These are phyloP conservation scores for Colletotrichum orchidophilum DNA, from an alignment of 2,329 filamentous ascomycete genomes.

Conservation along the genomic window DNA sequence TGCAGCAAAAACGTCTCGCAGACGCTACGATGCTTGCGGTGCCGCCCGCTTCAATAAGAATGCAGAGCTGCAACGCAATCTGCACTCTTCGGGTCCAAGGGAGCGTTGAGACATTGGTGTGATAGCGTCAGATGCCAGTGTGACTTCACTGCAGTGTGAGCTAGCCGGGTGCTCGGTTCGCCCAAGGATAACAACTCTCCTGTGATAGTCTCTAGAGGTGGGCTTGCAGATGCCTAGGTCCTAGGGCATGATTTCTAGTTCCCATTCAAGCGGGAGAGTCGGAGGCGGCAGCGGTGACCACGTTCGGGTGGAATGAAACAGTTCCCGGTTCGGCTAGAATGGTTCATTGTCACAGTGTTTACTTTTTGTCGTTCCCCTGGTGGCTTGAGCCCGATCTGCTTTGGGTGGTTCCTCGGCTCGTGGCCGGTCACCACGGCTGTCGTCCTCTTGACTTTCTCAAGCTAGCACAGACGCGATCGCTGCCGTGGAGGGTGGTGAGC, in stretches of 20 bases:
- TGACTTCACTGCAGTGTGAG: slow-evolving; percentile 6
- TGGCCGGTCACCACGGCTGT: background rate
- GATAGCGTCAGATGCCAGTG: slow-evolving; percentile 29
- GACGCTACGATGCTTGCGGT: slow-evolving; percentile 14
- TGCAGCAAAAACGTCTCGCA: slow-evolving; percentile 24
- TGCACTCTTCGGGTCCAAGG: slow-evolving; percentile 20
- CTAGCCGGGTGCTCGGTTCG: slow-evolving; percentile 6
- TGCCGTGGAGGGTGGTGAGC: background rate
- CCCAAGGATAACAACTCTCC: slow-evolving; percentile 7
- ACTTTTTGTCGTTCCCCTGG: slow-evolving; percentile 10
- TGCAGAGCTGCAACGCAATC: slow-evolving; percentile 1
- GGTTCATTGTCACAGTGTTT: slow-evolving; percentile 26
- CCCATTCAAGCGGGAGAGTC: slow-evolving; percentile 10
- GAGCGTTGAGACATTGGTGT: slow-evolving; percentile 27
- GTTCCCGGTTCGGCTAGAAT: slow-evolving; percentile 10
- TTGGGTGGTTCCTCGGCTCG: slow-evolving; percentile 1
- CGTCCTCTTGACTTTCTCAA: slow-evolving; percentile 8
- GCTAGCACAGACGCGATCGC: slow-evolving; percentile 11
- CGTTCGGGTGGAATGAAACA: slow-evolving; percentile 24
- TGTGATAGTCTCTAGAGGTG: background rate
- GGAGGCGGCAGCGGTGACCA: background rate
- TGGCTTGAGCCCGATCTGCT: slow-evolving; percentile 7
- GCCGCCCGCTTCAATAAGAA: background rate
- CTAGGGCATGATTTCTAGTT: background rate
- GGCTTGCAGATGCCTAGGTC: background rate